These are phyloP conservation scores for Aspergillus asperescens DNA, from an alignment of 495 filamentous ascomycete genomes.

Conservation along the genomic window DNA sequence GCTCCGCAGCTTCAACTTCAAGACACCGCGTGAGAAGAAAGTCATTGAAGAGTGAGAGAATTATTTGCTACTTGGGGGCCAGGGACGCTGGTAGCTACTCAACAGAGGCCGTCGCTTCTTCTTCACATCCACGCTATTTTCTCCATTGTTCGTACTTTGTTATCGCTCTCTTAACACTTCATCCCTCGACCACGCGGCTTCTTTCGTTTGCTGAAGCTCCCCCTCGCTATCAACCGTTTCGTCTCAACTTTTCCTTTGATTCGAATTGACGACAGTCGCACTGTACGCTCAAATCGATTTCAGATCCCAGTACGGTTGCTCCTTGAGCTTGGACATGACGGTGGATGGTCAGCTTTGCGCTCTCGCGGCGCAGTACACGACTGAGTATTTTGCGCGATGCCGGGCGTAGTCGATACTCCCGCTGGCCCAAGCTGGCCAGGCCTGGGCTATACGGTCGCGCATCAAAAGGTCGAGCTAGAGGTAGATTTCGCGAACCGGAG, in stretches of 20 bases:
- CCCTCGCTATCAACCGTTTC: not conserved
- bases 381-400: constrained; percentile 42
- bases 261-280: not conserved
- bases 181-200: not conserved
- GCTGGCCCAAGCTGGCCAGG: constrained; percentile 32
- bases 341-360: constrained; percentile 37
- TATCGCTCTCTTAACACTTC: not conserved
- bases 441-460: constrained; percentile 57
- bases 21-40: constrained; percentile 17
- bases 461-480: constrained; percentile 83
- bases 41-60: constrained; percentile 7
- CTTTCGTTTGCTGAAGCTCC: not conserved
- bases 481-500: constrained; percentile 72
- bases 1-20: constrained; percentile 24
- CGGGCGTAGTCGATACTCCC: constrained; percentile 41
- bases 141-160: not conserved
- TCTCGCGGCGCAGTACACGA: constrained; percentile 38
- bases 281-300: not conserved
- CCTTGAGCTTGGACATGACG: constrained; percentile 37
- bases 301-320: constrained; percentile 7
- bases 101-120: not conserved
- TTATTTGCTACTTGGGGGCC: not conserved
- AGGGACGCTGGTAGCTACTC: not conserved
- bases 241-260: not conserved
- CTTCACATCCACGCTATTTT: not conserved